Evolutionary conservation across 805 yeast species (phyloP).

Genomic region (Metschnikowia gruessii): DNA sequence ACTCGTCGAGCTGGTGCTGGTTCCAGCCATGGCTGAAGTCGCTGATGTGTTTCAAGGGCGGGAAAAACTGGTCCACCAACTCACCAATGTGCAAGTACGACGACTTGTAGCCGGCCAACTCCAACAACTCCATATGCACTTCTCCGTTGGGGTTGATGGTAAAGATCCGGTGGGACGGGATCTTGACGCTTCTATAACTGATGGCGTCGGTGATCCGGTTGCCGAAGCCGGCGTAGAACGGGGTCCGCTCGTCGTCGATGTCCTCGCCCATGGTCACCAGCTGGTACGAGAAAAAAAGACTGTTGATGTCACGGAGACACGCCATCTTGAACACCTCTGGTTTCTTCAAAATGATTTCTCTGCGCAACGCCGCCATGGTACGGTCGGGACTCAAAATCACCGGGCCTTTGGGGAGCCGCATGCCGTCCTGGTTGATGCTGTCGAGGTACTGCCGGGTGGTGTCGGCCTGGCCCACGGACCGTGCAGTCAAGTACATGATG

Average conservation of each 20-base stretch:
- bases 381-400: conserved; percentile 94
- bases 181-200: conserved; percentile 88
- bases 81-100: conserved; percentile 89
- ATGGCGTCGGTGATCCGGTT: conserved; percentile 95
- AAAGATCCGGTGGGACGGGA: conserved; percentile 90
- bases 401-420: conserved; percentile 80
- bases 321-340: conserved; percentile 99
- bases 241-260: conserved; percentile 54
- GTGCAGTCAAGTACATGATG: conserved; percentile 87
- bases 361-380: conserved; percentile 87
- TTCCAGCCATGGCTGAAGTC: conserved; percentile 34
- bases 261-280: conserved; percentile 11
- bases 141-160: conserved; percentile 97
- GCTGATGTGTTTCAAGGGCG: conserved; percentile 54
- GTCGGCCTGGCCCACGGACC: conserved; percentile 95
- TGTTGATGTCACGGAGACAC: conserved; percentile 80
- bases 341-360: conserved; percentile 90
- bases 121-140: conserved; percentile 94
- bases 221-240: conserved; percentile 97
- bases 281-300: conserved; percentile 49
- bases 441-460: conserved; percentile 79
- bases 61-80: conserved; percentile 95
- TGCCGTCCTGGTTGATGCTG: conserved; percentile 69
- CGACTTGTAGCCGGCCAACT: conserved; percentile 87
- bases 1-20: conserved; percentile 34